phyloP scores from a whole-genome alignment of 805 yeast genomes.

The Wickerhamiella lipophila region DNA sequence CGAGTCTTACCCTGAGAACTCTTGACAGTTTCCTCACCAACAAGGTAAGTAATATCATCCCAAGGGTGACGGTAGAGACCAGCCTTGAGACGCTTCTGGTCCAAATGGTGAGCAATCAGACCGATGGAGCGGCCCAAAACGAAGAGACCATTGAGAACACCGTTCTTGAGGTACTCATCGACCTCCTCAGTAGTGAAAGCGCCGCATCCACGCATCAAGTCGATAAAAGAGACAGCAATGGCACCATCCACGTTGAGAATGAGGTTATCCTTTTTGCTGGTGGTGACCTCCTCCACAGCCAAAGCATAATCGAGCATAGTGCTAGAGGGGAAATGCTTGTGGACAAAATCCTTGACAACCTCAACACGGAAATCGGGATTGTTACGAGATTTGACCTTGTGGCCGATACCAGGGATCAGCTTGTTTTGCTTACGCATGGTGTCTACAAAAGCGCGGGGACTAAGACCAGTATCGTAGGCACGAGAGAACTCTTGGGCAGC shows the following conservation, averaged over 20 bases:
- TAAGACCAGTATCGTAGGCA: conserved; percentile 34
- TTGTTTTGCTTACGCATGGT: conserved; percentile 37
- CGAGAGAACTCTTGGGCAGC: conserved; percentile 36
- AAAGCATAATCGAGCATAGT: conserved; percentile 34
- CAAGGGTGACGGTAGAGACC: conserved; percentile 38
- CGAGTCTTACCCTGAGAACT: conserved; percentile 24
- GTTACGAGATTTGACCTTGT: conserved; percentile 36
- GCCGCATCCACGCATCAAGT: conserved; percentile 34
- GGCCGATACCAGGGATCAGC: conserved; percentile 38
- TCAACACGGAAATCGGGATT: conserved; percentile 39
- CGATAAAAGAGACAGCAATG: conserved; percentile 35
- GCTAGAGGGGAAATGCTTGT: conserved; percentile 34
- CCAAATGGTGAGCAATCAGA: conserved; percentile 36
- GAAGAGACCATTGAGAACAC: conserved; percentile 36
- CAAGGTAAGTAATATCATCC: conserved; percentile 36
- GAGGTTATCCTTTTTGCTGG: conserved; percentile 38
- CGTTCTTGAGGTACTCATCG: conserved; percentile 34
- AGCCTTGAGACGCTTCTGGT: conserved; percentile 36
- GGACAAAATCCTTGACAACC: conserved; percentile 35
- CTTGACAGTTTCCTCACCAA: conserved; percentile 29
- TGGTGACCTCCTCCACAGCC: conserved; percentile 38
- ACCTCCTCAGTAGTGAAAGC: conserved; percentile 36
- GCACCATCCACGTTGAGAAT: conserved; percentile 37
- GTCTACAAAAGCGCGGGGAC: conserved; percentile 37
- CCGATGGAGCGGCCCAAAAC: conserved; percentile 37